A percentile compares a stretch with the other conserved stretches of the same genome.
These are phyloP conservation scores for Harringtonia aguacate DNA, from an alignment of 2,329 filamentous ascomycete genomes.

Conservation along the genomic window DNA sequence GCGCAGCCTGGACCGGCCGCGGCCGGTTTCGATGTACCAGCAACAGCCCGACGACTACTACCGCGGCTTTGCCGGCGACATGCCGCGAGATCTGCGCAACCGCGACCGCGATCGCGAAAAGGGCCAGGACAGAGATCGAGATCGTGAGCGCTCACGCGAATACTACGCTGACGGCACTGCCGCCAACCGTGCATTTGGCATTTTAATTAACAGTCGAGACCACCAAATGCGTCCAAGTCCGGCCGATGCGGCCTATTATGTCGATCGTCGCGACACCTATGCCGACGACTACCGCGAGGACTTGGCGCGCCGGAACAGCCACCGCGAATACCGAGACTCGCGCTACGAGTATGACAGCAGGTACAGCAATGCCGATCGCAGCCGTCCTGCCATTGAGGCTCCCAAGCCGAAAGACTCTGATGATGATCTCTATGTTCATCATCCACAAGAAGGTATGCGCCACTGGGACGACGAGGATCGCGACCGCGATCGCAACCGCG, in stretches of 20 bases:
- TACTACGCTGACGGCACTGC: slow-evolving; percentile 11
- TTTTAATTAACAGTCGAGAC: slow-evolving; percentile 11
- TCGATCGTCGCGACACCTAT: slow-evolving; percentile 2
- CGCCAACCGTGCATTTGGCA: slow-evolving; percentile 9
- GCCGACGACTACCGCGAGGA: slow-evolving; percentile 1
- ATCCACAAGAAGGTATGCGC: slow-evolving; percentile 6
- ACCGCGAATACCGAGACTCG: slow-evolving; percentile 1
- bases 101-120: slow-evolving; percentile 15
- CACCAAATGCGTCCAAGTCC: slow-evolving; percentile 5
- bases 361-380: background rate
- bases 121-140: slow-evolving; percentile 3
- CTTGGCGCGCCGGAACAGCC: background rate
- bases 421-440: slow-evolving; percentile 9
- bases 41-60: slow-evolving; percentile 37
- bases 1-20: slow-evolving; percentile 4
- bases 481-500: slow-evolving; percentile 2
- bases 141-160: slow-evolving; percentile 6
- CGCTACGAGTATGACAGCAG: background rate
- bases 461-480: slow-evolving; percentile 5
- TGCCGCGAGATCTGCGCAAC: slow-evolving; percentile 27
- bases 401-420: slow-evolving; percentile 6
- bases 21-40: slow-evolving; percentile 20
- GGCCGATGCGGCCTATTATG: background rate
- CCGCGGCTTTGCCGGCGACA: slow-evolving; percentile 14
- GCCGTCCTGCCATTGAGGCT: slow-evolving; percentile 7